Evolutionary conservation across 495 filamentous ascomycete species (phyloP).

Genomic region (Penicillium bovifimosum): DNA sequence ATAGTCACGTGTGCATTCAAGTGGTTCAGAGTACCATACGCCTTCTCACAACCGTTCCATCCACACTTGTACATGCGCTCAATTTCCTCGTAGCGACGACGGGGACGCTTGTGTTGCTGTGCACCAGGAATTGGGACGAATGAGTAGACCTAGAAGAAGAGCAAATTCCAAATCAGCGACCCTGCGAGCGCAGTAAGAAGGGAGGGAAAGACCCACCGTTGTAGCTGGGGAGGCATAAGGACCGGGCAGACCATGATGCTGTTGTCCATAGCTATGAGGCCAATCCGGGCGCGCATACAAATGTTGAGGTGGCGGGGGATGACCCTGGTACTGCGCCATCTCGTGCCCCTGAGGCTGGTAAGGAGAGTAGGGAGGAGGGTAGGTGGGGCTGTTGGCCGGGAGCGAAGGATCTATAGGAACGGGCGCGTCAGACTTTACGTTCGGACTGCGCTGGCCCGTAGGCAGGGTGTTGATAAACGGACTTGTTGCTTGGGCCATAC

Average conservation of each 20-base stretch:
- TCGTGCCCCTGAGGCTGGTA: constrained; percentile 78
- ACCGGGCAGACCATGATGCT: constrained; percentile 56
- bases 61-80: constrained; percentile 99
- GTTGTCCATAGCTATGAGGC: constrained; percentile 66
- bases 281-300: constrained; percentile 83
- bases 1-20: constrained; percentile 97
- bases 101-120: constrained; percentile 93
- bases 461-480: constrained; percentile 72
- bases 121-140: constrained; percentile 98
- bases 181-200: constrained; percentile 52
- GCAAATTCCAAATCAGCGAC: constrained; percentile 19
- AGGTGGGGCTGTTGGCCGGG: constrained; percentile 85
- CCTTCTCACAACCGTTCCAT: constrained; percentile 97
- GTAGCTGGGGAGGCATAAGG: constrained; percentile 58
- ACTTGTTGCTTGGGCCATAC: constrained; percentile 98
- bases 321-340: constrained; percentile 63
- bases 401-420: constrained; percentile 99
- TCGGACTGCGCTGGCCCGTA: constrained; percentile 59
- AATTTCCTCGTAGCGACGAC: constrained; percentile 94
- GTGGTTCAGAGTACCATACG: constrained; percentile 94
- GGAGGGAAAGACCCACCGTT: constrained; percentile 53
- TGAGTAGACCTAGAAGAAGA: constrained; percentile 75
- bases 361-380: constrained; percentile 77
- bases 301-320: constrained; percentile 51
- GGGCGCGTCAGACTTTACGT: constrained; percentile 88